These are phyloP conservation scores for Fusarium liriodendri DNA, from an alignment of 2,329 filamentous ascomycete species.

Conservation along the genomic window DNA sequence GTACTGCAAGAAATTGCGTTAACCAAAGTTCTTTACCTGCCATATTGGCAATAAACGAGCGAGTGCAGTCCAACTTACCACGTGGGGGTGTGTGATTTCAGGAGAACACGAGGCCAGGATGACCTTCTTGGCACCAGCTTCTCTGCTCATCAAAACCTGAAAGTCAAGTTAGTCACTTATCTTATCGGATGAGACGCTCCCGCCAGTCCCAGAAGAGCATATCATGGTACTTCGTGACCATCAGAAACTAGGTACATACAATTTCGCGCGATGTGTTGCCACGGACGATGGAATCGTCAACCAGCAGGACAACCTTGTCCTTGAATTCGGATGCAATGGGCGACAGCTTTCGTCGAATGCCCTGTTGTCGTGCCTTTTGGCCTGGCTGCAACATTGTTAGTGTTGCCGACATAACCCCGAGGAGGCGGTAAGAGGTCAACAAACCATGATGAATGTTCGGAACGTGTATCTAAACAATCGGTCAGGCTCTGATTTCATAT, in stretches of 20 bases:
- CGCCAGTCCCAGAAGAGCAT: neutral
- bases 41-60: neutral
- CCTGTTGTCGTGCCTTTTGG: conserved; percentile 82
- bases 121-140: conserved; percentile 85
- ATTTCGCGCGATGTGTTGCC: conserved; percentile 75
- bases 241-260: conserved; percentile 59
- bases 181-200: neutral
- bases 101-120: conserved; percentile 86
- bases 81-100: conserved; percentile 85
- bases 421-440: neutral
- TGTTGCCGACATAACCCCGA: neutral
- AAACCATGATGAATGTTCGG: conserved; percentile 73
- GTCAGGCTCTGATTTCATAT: neutral
- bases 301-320: conserved; percentile 80
- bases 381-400: neutral
- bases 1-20: conserved; percentile 42
- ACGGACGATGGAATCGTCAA: conserved; percentile 91
- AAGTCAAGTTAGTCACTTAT: neutral
- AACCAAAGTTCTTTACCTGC: neutral
- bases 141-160: conserved; percentile 75
- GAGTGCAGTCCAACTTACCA: conserved; percentile 67
- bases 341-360: conserved; percentile 88
- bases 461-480: conserved; percentile 63
- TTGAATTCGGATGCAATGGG: conserved; percentile 88
- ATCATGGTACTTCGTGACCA: neutral